A percentile compares a stretch with the other conserved stretches of the same genome.
Conservation (phyloP, 768 basidiomycete species). For the Pleurotus eryngii region DNA sequence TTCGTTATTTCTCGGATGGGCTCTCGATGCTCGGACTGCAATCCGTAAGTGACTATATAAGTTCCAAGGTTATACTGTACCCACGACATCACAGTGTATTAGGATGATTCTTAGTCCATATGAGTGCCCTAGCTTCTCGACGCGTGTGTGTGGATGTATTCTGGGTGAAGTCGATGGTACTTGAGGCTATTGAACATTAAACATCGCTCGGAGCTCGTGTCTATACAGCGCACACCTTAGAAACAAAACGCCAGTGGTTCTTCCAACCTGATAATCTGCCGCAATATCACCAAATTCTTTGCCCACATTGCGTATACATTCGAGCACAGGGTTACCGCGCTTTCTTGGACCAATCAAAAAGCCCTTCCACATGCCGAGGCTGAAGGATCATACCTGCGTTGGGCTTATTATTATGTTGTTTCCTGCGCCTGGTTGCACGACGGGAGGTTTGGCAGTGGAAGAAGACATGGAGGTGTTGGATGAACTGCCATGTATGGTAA, state of each 20-base stretch:
- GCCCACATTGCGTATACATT: conserved; percentile 81
- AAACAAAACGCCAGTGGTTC: conserved; percentile 88
- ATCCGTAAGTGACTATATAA: not conserved
- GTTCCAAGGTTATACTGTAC: conserved; percentile 25
- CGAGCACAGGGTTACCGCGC: conserved; percentile 88
- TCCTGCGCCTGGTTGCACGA: conserved; percentile 60
- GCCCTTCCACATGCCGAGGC: not conserved
- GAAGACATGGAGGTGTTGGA: not conserved
- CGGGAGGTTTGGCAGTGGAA: conserved; percentile 28
- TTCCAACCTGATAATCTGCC: conserved; percentile 93
- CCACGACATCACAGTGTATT: conserved; percentile 87
- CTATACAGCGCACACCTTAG: conserved; percentile 57
- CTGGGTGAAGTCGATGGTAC: conserved; percentile 96
- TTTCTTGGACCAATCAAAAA: conserved; percentile 26
- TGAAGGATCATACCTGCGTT: conserved; percentile 41
- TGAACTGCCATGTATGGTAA: too few species aligned
- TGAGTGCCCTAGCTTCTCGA: conserved; percentile 77
- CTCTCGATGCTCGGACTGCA: conserved; percentile 85
- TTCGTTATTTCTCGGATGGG: conserved; percentile 92
- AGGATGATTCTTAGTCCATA: conserved; percentile 86
- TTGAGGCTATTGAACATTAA: conserved; percentile 53
- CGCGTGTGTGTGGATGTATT: conserved; percentile 88
- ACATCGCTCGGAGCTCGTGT: too few species aligned
- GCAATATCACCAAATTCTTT: conserved; percentile 95
- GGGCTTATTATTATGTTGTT: conserved; percentile 65